These are phyloP conservation scores for Yamadazyma buinensis DNA, from an alignment of 1,139 yeast genomes.

Conservation along the genomic window DNA sequence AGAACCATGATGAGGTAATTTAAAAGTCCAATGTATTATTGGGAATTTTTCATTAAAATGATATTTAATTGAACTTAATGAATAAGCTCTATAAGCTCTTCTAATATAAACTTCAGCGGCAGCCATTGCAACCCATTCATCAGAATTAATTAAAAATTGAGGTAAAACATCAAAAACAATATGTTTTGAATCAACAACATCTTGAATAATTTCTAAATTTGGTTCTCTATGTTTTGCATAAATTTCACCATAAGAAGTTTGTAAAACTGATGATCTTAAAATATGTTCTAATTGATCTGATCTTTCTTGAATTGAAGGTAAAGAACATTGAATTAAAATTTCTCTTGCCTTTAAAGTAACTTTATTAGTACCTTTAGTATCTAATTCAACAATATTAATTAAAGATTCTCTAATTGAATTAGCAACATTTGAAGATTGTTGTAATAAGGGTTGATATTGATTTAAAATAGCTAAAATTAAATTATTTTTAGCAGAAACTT, in stretches of 20 bases:
- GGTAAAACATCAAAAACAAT: conserved; percentile 94
- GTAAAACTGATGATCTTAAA: conserved; percentile 85
- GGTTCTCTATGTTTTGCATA: conserved; percentile 78
- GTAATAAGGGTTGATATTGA: conserved; percentile 74
- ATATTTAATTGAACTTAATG: conserved; percentile 72
- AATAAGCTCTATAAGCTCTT: conserved; percentile 95
- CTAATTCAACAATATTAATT: conserved; percentile 79
- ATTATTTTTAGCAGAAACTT: conserved; percentile 91
- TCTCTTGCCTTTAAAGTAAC: conserved; percentile 97
- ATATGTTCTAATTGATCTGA: conserved; percentile 97
- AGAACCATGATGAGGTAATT: conserved; percentile 66
- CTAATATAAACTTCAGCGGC: conserved; percentile 96
- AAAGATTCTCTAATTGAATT: conserved; percentile 65
- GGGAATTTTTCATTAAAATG: conserved; percentile 60
- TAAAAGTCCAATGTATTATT: conserved; percentile 85
- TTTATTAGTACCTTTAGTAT: conserved; percentile 85
- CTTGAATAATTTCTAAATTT: conserved; percentile 72
- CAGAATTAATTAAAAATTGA: conserved; percentile 80
- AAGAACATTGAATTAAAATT: conserved; percentile 89
- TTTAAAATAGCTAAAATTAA: conserved; percentile 81
- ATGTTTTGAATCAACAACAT: conserved; percentile 93
- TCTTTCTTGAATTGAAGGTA: conserved; percentile 94
- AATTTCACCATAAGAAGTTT: conserved; percentile 83
- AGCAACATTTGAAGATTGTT: conserved; percentile 65
- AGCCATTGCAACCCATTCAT: conserved; percentile 89